phyloP scores from a whole-genome alignment of 371 early-diverging fungal species.

The Synchytrium microbalum region DNA sequence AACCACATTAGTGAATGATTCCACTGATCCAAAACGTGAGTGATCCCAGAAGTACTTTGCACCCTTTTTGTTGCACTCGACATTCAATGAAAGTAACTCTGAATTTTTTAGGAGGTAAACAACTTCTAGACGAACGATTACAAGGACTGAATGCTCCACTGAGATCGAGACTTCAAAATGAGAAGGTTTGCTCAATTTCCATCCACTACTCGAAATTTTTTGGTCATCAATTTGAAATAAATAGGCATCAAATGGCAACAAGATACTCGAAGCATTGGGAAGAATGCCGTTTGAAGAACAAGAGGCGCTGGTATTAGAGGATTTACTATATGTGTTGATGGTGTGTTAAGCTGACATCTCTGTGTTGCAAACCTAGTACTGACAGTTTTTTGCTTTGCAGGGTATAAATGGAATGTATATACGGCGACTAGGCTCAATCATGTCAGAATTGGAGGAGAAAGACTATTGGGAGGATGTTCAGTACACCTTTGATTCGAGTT shows the following conservation, averaged over 20 bases:
- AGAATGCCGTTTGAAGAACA: conserved; percentile 38
- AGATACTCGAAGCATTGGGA: neutral
- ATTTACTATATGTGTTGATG: conserved; percentile 76
- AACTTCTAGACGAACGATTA: too few species aligned
- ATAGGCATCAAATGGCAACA: too few species aligned
- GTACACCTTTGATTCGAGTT: conserved; percentile 11
- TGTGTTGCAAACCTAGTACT: neutral
- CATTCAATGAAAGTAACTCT: too few species aligned
- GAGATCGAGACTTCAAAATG: neutral
- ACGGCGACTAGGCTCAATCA: conserved; percentile 2
- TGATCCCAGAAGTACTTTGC: too few species aligned
- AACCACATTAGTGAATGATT: too few species aligned
- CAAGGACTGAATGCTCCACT: neutral
- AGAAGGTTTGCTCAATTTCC: neutral
- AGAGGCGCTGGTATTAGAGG: conserved; percentile 78
- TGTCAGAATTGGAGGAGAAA: conserved; percentile 3
- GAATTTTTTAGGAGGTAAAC: too few species aligned
- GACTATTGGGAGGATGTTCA: neutral
- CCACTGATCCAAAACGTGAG: too few species aligned
- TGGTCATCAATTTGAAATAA: too few species aligned
- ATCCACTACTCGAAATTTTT: too few species aligned
- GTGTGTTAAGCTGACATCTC: conserved; percentile 30
- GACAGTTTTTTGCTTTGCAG: conserved; percentile 28
- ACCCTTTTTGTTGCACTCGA: too few species aligned
- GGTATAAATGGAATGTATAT: conserved; percentile 80